A percentile compares a stretch with the other conserved stretches of the same genome.
phyloP scores from a whole-genome alignment of 2,329 filamentous ascomycete species.

The Sporothrix curviconia region DNA sequence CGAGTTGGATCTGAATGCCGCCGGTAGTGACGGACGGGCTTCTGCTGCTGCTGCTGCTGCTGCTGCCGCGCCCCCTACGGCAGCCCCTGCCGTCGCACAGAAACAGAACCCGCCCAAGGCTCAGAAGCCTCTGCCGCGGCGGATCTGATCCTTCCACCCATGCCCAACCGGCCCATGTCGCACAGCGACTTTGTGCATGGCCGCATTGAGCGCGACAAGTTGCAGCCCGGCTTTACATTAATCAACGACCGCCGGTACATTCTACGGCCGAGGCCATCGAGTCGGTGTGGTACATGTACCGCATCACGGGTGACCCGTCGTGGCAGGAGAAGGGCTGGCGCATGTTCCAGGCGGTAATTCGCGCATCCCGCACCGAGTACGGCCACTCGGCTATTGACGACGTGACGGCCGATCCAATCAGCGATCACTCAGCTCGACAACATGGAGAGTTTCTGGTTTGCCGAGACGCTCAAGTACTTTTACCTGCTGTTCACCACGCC shows the following conservation, averaged over 20 bases:
- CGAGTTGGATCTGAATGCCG: conserved; percentile 22
- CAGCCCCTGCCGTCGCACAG: not conserved
- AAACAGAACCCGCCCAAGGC: not conserved
- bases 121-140: not conserved
- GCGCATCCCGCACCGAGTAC: conserved; percentile 56
- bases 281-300: conserved; percentile 83
- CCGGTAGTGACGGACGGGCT: not conserved
- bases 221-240: conserved; percentile 46
- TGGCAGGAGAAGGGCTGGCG: conserved; percentile 80
- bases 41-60: not conserved
- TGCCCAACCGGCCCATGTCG: conserved; percentile 37
- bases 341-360: conserved; percentile 71
- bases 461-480: conserved; percentile 89
- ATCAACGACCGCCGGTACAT: conserved; percentile 49
- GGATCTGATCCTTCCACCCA: conserved; percentile 25
- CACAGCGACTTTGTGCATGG: conserved; percentile 49
- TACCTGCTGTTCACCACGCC: conserved; percentile 72
- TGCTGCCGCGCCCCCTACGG: not conserved
- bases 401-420: conserved; percentile 39
- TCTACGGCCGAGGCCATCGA: conserved; percentile 76
- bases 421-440: conserved; percentile 41
- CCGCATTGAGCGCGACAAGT: conserved; percentile 36
- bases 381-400: conserved; percentile 66
- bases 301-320: conserved; percentile 69
- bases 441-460: conserved; percentile 88